Conservation (phyloP, 208 protist species). For the Entamoeba moshkovskii region DNA sequence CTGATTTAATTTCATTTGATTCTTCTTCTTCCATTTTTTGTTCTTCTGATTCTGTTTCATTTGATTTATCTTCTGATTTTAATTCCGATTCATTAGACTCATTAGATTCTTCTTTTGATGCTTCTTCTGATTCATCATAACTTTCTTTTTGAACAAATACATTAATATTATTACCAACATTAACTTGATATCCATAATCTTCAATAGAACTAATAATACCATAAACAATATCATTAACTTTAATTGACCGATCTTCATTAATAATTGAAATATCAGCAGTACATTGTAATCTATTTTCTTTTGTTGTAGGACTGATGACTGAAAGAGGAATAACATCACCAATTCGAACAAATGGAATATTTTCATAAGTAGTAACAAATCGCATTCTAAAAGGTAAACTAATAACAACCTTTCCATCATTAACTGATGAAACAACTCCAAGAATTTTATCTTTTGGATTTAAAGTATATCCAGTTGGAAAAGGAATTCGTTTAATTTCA, state of each 20-base stretch:
- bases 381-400: background rate
- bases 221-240: background rate
- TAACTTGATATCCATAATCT: background rate
- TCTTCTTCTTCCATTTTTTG: background rate
- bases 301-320: background rate
- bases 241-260: background rate
- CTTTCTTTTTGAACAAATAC: background rate
- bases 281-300: background rate
- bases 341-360: background rate
- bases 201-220: background rate
- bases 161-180: background rate
- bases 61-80: background rate
- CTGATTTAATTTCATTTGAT: background rate
- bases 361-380: background rate
- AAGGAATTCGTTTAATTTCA: background rate
- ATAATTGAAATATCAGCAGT: background rate
- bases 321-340: background rate
- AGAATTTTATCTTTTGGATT: background rate
- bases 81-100: background rate
- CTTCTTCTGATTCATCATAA: background rate
- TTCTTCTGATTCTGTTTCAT: background rate
- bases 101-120: background rate
- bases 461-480: background rate
- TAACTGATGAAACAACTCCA: background rate
- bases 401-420: background rate